Conservation (phyloP, 176 grass and related monocot species). For the Pontederia crassipes region DNA sequence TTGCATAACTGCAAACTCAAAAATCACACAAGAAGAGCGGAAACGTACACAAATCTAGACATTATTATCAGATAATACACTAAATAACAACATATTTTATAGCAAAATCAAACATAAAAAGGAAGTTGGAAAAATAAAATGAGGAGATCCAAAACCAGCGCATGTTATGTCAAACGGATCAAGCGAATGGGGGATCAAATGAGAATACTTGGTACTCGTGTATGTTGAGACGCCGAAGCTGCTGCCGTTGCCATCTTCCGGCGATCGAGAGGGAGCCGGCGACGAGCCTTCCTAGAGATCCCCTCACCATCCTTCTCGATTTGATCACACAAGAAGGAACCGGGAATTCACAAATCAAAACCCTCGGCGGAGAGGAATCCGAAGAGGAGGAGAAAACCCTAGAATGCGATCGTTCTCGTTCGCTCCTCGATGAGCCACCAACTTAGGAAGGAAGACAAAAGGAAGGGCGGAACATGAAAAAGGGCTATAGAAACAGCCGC, state of each 20-base stretch:
- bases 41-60: too few species aligned
- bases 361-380: not conserved
- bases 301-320: conserved; percentile 54
- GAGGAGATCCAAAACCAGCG: conserved; percentile 2
- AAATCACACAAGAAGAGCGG: not conserved
- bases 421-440: too few species aligned
- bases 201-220: conserved; percentile 88
- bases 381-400: not conserved
- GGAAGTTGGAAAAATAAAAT: not conserved
- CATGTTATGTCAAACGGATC: not conserved
- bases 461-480: too few species aligned
- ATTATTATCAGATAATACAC: too few species aligned
- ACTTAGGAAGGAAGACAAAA: too few species aligned
- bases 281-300: conserved; percentile 57
- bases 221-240: conserved; percentile 98
- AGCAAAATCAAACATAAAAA: too few species aligned
- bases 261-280: conserved; percentile 60
- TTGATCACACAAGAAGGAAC: conserved; percentile 2
- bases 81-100: too few species aligned
- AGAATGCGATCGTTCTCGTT: too few species aligned
- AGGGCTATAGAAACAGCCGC: too few species aligned
- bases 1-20: not conserved
- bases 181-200: conserved; percentile 6
- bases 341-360: conserved; percentile 28
- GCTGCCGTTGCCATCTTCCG: conserved; percentile 91